Base-by-base conservation (phyloP, 108 stramenopile genomes). In the Nannochloropsis oceanica region DNA sequence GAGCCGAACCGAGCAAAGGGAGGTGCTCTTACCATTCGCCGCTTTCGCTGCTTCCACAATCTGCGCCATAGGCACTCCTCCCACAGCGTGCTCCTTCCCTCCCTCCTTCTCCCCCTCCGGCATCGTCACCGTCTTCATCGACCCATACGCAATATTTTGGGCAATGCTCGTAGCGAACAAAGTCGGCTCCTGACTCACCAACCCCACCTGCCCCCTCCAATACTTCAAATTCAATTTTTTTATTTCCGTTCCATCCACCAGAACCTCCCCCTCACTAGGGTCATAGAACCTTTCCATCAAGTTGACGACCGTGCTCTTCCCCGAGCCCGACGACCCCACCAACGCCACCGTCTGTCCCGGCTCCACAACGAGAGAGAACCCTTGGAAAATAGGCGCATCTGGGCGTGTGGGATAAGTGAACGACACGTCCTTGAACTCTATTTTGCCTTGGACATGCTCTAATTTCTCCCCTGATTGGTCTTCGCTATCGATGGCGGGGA, bases 241-340 rank as follows among this genome's bases (percentile, higher is more conserved):
- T 85, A 99, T 86, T 87, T 95, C 89, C 44, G 91, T 83, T 24
- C 95, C 97, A 83, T 96, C 93, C 11, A 98, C 27, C 14, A 82
- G 83, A 34, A 96, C 92, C 24, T 82, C 85, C 24, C 99, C 97
- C 11, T 80, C 81, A n/a, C 91, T 87, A 26, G 96, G 96, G 90
- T 97, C 97, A 87, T 99, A 98, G 85, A 98, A 96, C 12, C 97
- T 92, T 81, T 96, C 90, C 26, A 97, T 90, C 14, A 95, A 90
- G 12, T 93, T 89, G 24, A 96, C 91, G 87, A 96, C 91, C 26
- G 96, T 94, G 24, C 93, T 93, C 90, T 99, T 99, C 44, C 99
- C 97, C 34, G 24, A 25, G 13, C 80, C 84, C 42, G 43, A 44
- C 80, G 25, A 85, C 43, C 88, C 84, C 25, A 98, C 97, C 81